Evolutionary conservation across 345 rosid genomes (phyloP).

Genomic region (Hypericum androsaemum): DNA sequence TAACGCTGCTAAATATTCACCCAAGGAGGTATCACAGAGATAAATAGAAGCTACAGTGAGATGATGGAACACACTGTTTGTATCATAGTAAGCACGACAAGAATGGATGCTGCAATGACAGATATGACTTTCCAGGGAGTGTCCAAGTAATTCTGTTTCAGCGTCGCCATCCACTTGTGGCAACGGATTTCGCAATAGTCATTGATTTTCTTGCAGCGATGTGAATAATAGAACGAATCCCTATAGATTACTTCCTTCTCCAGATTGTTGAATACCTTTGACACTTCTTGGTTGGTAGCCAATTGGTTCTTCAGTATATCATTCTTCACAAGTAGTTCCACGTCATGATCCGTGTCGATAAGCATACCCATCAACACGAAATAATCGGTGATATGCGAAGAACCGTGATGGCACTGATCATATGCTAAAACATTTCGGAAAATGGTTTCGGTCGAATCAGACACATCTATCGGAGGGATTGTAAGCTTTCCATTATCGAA

Average conservation of each 20-base stretch:
- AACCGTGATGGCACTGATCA: constrained; percentile 7
- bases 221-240: background rate
- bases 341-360: background rate
- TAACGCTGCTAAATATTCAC: too few relatives aligned
- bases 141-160: too few relatives aligned
- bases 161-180: constrained; percentile 15
- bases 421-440: constrained; percentile 13
- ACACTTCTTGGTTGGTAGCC: too few relatives aligned
- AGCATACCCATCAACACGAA: too few relatives aligned
- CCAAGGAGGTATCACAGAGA: too few relatives aligned
- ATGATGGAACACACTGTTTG: too few relatives aligned
- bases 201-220: background rate
- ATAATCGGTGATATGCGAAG: too few relatives aligned
- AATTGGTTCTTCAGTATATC: too few relatives aligned
- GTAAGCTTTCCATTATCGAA: constrained; percentile 13
- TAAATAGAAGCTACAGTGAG: too few relatives aligned
- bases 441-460: background rate
- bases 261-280: too few relatives aligned
- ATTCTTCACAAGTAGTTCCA: background rate
- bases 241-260: too few relatives aligned
- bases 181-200: background rate
- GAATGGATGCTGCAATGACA: constrained; percentile 3
- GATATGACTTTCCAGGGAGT: constrained; percentile 19
- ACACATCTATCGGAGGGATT: background rate
- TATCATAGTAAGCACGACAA: constrained; percentile 5